A percentile compares a stretch with the other conserved stretches of the same genome.
These are phyloP conservation scores for Backusella circina DNA, from an alignment of 192 early-diverging fungal species.

Conservation along the genomic window DNA sequence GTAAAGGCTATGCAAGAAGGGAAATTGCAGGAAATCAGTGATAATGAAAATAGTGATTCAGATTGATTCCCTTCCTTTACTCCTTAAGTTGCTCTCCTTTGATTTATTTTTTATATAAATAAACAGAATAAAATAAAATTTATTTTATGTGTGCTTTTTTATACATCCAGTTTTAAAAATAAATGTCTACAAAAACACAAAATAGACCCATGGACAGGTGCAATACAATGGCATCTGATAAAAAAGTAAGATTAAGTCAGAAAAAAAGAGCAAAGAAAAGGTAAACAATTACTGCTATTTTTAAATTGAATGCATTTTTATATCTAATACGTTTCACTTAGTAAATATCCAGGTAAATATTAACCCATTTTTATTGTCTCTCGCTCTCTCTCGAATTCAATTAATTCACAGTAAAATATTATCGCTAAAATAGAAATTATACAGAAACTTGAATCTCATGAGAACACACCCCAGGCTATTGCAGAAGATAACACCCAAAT, in stretches of 20 bases:
- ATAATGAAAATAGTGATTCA: constrained; percentile 10
- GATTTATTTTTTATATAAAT: background rate
- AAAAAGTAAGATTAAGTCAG: background rate
- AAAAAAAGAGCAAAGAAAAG: background rate
- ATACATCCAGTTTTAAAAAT: background rate
- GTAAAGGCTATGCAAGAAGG: constrained; percentile 49
- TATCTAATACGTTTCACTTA: background rate
- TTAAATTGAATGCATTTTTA: background rate
- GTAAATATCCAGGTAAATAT: background rate
- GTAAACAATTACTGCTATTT: background rate
- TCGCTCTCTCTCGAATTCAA: background rate
- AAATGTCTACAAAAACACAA: background rate
- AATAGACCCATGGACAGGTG: background rate
- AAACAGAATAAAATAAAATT: background rate
- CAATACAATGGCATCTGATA: background rate
- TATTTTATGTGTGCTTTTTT: background rate
- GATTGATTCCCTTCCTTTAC: background rate
- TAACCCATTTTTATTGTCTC: background rate
- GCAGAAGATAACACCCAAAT: background rate
- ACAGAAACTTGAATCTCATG: background rate
- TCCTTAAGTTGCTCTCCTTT: background rate
- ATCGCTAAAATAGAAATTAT: background rate
- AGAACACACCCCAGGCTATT: background rate
- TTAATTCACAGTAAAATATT: background rate
- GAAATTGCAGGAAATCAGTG: constrained; percentile 22